Percentiles rank a stretch among this genome's conserved stretches.
Conservation (phyloP, 148 eudicot species). For the Chenopodium album region DNA sequence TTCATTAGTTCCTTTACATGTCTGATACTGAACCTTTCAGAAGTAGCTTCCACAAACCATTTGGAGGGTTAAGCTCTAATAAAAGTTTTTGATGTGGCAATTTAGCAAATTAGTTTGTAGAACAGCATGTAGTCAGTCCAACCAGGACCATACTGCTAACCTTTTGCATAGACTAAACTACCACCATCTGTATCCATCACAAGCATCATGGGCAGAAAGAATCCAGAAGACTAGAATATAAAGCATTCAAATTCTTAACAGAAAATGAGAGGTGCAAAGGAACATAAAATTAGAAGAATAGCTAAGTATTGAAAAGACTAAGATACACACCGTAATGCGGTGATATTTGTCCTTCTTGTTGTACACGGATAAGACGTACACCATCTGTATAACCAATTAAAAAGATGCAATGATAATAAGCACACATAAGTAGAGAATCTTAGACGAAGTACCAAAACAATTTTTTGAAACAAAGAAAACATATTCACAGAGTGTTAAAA, state of each 20-base stretch:
- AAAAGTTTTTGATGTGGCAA: background rate
- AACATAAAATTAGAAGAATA: constrained; percentile 5
- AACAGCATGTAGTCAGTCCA: background rate
- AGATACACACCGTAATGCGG: constrained; percentile 68
- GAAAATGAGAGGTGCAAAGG: background rate
- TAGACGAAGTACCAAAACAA: background rate
- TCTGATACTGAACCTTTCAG: background rate
- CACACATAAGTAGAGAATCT: background rate
- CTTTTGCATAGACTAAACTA: constrained; percentile 13
- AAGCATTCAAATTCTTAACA: background rate
- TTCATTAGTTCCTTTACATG: constrained; percentile 2
- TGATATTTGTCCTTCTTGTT: constrained; percentile 94
- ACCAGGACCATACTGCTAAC: background rate
- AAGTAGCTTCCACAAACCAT: no score
- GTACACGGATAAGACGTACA: constrained; percentile 92
- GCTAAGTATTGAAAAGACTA: constrained; percentile 16
- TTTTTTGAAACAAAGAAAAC: background rate
- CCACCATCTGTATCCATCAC: constrained; percentile 6
- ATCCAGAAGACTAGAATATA: background rate
- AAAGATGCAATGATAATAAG: background rate
- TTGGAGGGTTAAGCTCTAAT: background rate
- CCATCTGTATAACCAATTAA: constrained; percentile 65
- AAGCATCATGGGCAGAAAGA: constrained; percentile 2
- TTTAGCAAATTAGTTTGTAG: background rate
- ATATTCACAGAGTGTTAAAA: background rate